phyloP scores from a whole-genome alignment of 2,329 filamentous ascomycete species.

The Neonectria magnoliae region DNA sequence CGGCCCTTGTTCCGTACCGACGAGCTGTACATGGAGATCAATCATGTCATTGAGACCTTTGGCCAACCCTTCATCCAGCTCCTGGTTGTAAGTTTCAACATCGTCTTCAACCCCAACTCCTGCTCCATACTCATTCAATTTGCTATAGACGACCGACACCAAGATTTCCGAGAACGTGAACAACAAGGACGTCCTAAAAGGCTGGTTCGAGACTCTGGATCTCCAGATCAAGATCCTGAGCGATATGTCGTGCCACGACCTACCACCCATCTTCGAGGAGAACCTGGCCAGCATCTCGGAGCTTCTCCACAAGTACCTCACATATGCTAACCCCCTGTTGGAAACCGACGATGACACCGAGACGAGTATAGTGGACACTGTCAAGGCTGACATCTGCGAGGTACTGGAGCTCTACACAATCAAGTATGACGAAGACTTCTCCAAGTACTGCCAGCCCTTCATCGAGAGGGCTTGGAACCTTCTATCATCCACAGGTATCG shows the following conservation, averaged over 20 bases:
- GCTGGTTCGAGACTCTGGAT: slow-evolving; percentile 86
- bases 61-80: slow-evolving; percentile 84
- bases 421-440: slow-evolving; percentile 96
- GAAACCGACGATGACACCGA: slow-evolving; percentile 91
- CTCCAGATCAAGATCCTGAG: slow-evolving; percentile 92
- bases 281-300: slow-evolving; percentile 80
- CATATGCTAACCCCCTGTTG: slow-evolving; percentile 85
- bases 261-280: slow-evolving; percentile 94
- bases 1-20: slow-evolving; percentile 93
- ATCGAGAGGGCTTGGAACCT: slow-evolving; percentile 92
- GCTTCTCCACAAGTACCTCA: slow-evolving; percentile 91
- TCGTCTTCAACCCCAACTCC: too few species aligned
- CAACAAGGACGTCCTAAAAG: slow-evolving; percentile 78
- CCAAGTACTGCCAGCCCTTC: slow-evolving; percentile 81
- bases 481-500: slow-evolving; percentile 83
- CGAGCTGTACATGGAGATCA: slow-evolving; percentile 92
- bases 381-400: slow-evolving; percentile 95
- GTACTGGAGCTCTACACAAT: slow-evolving; percentile 88
- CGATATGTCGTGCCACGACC: slow-evolving; percentile 96
- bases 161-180: slow-evolving; percentile 78
- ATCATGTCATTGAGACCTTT: slow-evolving; percentile 91
- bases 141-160: slow-evolving; percentile 69
- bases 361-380: slow-evolving; percentile 82
- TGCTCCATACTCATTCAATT: slow-evolving; percentile 28
- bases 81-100: slow-evolving; percentile 68